Evolutionary conservation across 2,329 filamentous ascomycete species (phyloP), one percentile per base, ranked within the genome.

Genomic region (Penicillium sp.): DNA sequence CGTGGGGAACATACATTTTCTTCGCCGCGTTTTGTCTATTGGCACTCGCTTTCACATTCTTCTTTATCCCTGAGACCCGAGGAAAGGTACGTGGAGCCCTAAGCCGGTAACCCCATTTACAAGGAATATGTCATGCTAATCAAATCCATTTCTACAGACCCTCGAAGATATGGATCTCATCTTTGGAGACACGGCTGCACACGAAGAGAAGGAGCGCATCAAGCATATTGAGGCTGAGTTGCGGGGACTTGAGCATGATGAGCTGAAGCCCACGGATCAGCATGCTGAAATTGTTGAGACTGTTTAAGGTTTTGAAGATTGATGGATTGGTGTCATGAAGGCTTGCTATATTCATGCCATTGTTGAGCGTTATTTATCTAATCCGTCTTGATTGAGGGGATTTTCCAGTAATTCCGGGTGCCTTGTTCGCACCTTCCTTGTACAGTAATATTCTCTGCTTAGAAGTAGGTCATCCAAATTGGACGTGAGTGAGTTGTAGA

Each of bases 141-240:
- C 60, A 49, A 61, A 10, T 31, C 15, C 11, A 15, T 25, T 38
- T 54, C 11, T 42, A 53, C 39, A 75, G 65, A 85, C 79, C 5
- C 77, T 87, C 12, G 84, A 86, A 68, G 79, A 86, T 60, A 84
- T 86, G 78, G 83, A 86, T 47, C 75, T 76, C 39, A 76, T 78
- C 37, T 79, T 79, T 56, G 74, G 75, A 2, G 77, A 79, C 51
- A 76, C 70, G 1, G 68, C 67, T 15, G 74, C 73, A 1, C 69
- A 77, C 31, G 71, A 77, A 61, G 76, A 78, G 56, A 74, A 76
- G 61, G 63, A 72, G 55, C 71, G 75, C 31, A 76, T 77, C 51
- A 71, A 73, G 45, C 70, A 72, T 17, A 77, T 78, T 14, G 76
- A 79, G 60, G 69, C 70, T 5, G 68, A 76, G 39, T 58, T 78